Evolutionary conservation across 192 early-diverging fungal species (phyloP), one percentile per base, ranked within the genome.

Genomic region (Rhizophlyctis rosea): DNA sequence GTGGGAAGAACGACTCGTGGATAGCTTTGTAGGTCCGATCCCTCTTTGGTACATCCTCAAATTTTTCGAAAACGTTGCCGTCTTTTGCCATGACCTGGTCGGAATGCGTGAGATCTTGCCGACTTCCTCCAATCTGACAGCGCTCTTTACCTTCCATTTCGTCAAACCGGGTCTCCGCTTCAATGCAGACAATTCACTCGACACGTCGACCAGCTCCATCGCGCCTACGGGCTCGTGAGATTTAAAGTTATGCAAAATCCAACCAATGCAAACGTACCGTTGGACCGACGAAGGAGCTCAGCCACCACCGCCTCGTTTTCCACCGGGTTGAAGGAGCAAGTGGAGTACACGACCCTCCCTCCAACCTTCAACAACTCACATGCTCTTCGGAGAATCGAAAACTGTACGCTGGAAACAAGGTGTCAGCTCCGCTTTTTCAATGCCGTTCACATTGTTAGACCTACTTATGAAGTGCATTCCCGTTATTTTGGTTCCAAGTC

Each of bases 231-330:
- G 24, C 47, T 34, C 21, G n/a, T n/a, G n/a, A n/a, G n/a, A n/a
- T n/a, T n/a, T n/a, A n/a, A n/a, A n/a, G n/a, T n/a, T n/a, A n/a
- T n/a, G n/a, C n/a, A n/a, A n/a, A n/a, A n/a, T n/a, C n/a, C n/a
- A n/a, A n/a, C n/a, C n/a, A n/a, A n/a, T n/a, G n/a, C n/a, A 68
- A 25, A 32, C 59, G 34, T 60, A 80, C 80, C 85, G 35, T 81
- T 77, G 47, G 74, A 67, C 36, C 73, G 63, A 61, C 76, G 82
- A 68, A 98, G 73, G 13, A 90, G 81, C 49, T 88, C 89, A 27
- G 90, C 92, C 0, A 98, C 90, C 36, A 98, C 94, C 4, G 94
- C 93, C 75, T 99, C 95, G 65, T 97, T 95, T 73, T 98, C 95
- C 57, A 98, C 54, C 14, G 97, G 95, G 71, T 99, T 99, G 71